Evolutionary conservation across 768 basidiomycete genomes (phyloP).

Genomic region (Fomitopsis pulvina): DNA sequence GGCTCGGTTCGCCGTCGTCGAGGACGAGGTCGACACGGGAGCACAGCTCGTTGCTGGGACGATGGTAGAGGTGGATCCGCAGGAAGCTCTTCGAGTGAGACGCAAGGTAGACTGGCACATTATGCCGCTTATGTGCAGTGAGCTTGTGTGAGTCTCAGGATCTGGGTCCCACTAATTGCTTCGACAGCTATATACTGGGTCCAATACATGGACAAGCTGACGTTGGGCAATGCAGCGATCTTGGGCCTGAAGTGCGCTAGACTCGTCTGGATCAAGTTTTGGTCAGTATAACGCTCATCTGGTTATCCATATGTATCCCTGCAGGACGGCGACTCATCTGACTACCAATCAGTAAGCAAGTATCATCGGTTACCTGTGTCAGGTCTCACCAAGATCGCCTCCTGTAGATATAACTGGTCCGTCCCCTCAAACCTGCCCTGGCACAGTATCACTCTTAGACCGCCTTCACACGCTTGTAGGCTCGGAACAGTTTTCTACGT

Average conservation of each 20-base stretch:
- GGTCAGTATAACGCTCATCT: no score
- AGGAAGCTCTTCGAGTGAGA: conserved; percentile 45
- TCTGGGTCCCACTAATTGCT: conserved; percentile 9
- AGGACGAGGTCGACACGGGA: conserved; percentile 53
- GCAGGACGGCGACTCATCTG: conserved; percentile 53
- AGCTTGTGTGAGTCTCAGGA: conserved; percentile 27
- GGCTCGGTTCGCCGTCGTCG: conserved; percentile 31
- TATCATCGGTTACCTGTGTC: not conserved
- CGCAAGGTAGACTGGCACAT: conserved; percentile 65
- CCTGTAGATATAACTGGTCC: conserved; percentile 59
- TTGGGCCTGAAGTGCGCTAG: conserved; percentile 56
- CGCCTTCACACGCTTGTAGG: conserved; percentile 42
- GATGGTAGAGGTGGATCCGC: conserved; percentile 39
- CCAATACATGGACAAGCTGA: conserved; percentile 78
- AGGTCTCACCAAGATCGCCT: not conserved
- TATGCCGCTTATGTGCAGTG: conserved; percentile 69
- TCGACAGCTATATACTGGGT: conserved; percentile 36
- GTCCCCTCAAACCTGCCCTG: not conserved
- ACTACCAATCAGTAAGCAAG: conserved; percentile 53
- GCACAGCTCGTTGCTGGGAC: conserved; percentile 48
- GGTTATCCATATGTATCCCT: not conserved
- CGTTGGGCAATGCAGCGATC: conserved; percentile 59
- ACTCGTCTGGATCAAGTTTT: not conserved
- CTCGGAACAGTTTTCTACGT: conserved; percentile 73
- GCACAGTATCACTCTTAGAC: not conserved